A percentile compares a stretch with the other conserved stretches of the same genome.
Conservation (phyloP, 768 basidiomycete genomes). For the Phlebiopsis flavidoalba region DNA sequence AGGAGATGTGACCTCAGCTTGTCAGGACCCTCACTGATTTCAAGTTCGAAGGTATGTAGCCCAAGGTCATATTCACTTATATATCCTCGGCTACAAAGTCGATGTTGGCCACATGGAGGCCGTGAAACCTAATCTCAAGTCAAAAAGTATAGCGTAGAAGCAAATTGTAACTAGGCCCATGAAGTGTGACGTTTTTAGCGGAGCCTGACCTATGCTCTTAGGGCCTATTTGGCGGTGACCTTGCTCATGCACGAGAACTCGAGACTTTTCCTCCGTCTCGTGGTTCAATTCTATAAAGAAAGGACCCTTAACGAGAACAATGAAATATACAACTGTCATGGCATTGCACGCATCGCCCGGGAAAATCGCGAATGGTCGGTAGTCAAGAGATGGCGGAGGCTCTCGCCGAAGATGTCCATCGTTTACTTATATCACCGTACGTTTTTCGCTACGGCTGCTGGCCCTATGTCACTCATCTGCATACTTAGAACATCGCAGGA, state of each 20-base stretch:
- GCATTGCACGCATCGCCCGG: slow-evolving; percentile 98
- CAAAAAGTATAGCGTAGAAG: slow-evolving; percentile 96
- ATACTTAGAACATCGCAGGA: slow-evolving; percentile 77
- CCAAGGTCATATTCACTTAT: slow-evolving; percentile 98
- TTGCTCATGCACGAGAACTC: slow-evolving; percentile 99
- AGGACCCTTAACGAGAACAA: slow-evolving; percentile 91
- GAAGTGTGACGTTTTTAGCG: background rate
- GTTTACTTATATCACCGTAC: slow-evolving; percentile 91
- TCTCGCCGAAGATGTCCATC: slow-evolving; percentile 88
- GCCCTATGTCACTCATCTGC: slow-evolving; percentile 6
- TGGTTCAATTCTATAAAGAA: slow-evolving; percentile 98
- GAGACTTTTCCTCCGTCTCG: slow-evolving; percentile 84
- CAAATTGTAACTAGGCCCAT: slow-evolving; percentile 71
- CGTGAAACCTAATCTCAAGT: slow-evolving; percentile 94
- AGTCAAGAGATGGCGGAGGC: slow-evolving; percentile 99
- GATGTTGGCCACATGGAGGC: slow-evolving; percentile 99
- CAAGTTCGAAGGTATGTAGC: slow-evolving; percentile 79
- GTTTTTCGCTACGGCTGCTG: slow-evolving; percentile 17
- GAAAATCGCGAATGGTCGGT: slow-evolving; percentile 96
- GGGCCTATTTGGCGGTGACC: slow-evolving; percentile 97
- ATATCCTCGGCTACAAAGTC: slow-evolving; percentile 98
- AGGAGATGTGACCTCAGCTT: slow-evolving; percentile 17
- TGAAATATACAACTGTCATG: slow-evolving; percentile 92
- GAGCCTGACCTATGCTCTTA: slow-evolving; percentile 25
- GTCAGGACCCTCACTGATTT: background rate